Evolutionary conservation across 176 grass and related monocot species (phyloP).

Genomic region (Dactylis glomerata): DNA sequence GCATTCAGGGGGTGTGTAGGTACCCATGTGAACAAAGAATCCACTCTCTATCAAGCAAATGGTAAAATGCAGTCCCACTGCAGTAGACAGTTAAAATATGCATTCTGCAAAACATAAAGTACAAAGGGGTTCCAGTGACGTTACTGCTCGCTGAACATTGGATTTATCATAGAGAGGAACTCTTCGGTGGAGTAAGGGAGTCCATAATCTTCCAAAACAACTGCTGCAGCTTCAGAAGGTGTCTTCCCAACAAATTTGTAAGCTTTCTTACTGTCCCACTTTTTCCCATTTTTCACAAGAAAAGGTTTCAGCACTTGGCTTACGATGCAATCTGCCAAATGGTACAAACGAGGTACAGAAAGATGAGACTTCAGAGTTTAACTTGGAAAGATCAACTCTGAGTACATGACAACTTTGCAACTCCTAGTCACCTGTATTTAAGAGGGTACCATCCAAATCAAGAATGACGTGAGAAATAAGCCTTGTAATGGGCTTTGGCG

Average conservation of each 20-base stretch:
- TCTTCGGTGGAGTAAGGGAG: slow-evolving; percentile 86
- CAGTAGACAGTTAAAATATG: background rate
- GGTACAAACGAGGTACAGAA: slow-evolving; percentile 22
- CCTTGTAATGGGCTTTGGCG: slow-evolving; percentile 40
- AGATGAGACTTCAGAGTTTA: background rate
- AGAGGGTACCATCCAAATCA: slow-evolving; percentile 92
- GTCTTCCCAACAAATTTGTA: slow-evolving; percentile 74
- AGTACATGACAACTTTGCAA: background rate
- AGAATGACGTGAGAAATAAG: slow-evolving; percentile 85
- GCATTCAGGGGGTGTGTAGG: no score
- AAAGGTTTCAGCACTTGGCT: slow-evolving; percentile 70
- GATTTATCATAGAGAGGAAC: slow-evolving; percentile 66
- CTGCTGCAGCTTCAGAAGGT: slow-evolving; percentile 69
- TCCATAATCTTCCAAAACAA: slow-evolving; percentile 72
- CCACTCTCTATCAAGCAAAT: background rate
- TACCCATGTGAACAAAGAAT: no score
- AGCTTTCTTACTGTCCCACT: slow-evolving; percentile 75
- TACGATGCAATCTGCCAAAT: slow-evolving; percentile 65
- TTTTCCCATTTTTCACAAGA: slow-evolving; percentile 72
- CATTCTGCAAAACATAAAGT: slow-evolving; percentile 23
- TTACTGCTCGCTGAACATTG: slow-evolving; percentile 83
- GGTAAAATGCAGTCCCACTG: background rate
- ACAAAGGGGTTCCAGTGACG: slow-evolving; percentile 4
- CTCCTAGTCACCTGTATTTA: slow-evolving; percentile 73
- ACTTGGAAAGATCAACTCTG: background rate